phyloP scores from a whole-genome alignment of 2,329 filamentous ascomycete species.

The Aspergillus bombycis region DNA sequence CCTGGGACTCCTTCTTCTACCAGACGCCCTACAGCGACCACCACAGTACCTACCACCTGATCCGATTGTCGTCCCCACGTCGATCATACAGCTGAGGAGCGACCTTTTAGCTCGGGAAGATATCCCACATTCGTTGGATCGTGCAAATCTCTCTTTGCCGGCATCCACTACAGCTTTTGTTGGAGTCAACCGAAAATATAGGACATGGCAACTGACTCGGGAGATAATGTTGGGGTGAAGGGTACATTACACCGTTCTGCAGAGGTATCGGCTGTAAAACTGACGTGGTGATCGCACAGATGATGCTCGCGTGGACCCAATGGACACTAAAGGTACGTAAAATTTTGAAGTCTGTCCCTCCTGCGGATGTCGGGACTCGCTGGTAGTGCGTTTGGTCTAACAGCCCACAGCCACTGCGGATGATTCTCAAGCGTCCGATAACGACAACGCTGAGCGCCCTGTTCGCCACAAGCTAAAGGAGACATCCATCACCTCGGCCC shows the following conservation, averaged over 20 bases:
- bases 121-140: background rate
- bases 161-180: background rate
- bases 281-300: conserved; percentile 8
- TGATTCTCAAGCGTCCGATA: conserved; percentile 38
- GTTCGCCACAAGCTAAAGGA: conserved; percentile 65
- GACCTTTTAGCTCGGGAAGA: background rate
- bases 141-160: background rate
- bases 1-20: background rate
- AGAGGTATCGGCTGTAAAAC: background rate
- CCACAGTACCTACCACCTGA: background rate
- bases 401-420: conserved; percentile 23
- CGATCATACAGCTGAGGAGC: background rate
- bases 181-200: background rate
- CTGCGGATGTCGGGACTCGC: background rate
- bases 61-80: background rate
- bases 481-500: conserved; percentile 57
- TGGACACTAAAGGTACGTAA: conserved; percentile 20
- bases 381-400: conserved; percentile 7
- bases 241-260: conserved; percentile 12
- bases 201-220: conserved; percentile 22
- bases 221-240: conserved; percentile 14
- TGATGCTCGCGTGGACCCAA: conserved; percentile 13
- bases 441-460: conserved; percentile 56
- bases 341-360: too few species aligned
- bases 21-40: background rate